Evolutionary conservation across 2,329 filamentous ascomycete genomes (phyloP).

Genomic region (Chaetothyriales sp.): DNA sequence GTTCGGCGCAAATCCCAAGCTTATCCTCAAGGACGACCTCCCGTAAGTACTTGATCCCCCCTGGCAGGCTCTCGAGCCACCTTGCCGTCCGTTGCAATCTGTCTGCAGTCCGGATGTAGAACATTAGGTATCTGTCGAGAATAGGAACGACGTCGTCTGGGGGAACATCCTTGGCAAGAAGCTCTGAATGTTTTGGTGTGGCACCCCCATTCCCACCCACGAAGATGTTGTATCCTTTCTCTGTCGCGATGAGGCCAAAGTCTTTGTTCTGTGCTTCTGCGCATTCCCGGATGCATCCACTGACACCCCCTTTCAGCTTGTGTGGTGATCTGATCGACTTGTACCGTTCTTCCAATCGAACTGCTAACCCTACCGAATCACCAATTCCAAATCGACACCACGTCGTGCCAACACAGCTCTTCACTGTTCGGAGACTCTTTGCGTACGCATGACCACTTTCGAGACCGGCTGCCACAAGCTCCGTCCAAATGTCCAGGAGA

Average conservation of each 20-base stretch:
- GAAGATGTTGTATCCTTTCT: conserved; percentile 88
- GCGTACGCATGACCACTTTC: conserved; percentile 85
- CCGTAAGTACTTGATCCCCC: conserved; percentile 67
- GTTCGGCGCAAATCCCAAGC: conserved; percentile 66
- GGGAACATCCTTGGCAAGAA: conserved; percentile 73
- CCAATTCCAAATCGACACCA: conserved; percentile 85
- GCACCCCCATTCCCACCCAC: conserved; percentile 81
- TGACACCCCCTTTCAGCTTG: conserved; percentile 83
- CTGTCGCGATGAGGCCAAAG: conserved; percentile 80
- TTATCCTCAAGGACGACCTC: conserved; percentile 74
- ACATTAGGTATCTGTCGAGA: conserved; percentile 76
- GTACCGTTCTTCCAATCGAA: conserved; percentile 75
- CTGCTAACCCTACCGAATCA: conserved; percentile 81
- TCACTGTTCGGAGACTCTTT: conserved; percentile 75
- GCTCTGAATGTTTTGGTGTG: conserved; percentile 64
- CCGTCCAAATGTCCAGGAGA: conserved; percentile 64
- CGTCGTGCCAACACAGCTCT: conserved; percentile 73
- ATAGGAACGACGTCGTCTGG: conserved; percentile 70
- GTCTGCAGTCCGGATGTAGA: conserved; percentile 87
- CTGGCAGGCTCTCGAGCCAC: conserved; percentile 73
- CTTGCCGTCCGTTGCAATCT: conserved; percentile 76
- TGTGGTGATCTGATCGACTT: conserved; percentile 81
- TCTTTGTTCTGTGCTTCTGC: conserved; percentile 89
- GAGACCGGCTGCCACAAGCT: conserved; percentile 69
- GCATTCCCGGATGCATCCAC: conserved; percentile 81